These are phyloP conservation scores for Cutaneotrichosporon cutaneum DNA, from an alignment of 1,284 basidiomycete genomes.

Conservation along the genomic window DNA sequence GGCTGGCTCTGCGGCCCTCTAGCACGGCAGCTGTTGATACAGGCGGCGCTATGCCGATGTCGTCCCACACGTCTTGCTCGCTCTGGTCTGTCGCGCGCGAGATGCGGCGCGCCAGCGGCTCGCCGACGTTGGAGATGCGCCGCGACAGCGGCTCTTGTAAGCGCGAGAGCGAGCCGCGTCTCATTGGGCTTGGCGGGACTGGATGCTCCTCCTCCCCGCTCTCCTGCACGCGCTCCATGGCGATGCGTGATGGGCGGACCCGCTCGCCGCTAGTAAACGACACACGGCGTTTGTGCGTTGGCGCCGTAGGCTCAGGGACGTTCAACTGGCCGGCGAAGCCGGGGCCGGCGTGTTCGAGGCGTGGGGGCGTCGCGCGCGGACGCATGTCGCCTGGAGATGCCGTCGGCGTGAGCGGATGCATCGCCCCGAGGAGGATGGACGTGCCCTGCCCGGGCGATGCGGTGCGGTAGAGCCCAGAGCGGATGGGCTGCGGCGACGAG, in stretches of 20 bases:
- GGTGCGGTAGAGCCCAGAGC: neutral
- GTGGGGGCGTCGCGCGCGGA: neutral
- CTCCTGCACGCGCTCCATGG: neutral
- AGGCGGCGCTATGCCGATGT: constrained; percentile 1
- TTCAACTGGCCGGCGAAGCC: neutral
- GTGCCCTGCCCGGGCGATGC: neutral
- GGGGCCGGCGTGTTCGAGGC: neutral
- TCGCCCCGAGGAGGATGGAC: neutral
- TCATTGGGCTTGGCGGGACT: neutral
- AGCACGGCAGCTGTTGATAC: neutral
- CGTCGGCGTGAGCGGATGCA: neutral
- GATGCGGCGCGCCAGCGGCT: neutral
- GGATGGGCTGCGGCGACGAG: neutral
- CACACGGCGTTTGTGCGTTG: neutral
- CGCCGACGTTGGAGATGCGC: neutral
- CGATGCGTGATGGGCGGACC: neutral
- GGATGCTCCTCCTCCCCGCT: neutral
- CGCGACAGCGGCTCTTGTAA: neutral
- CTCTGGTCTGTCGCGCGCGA: constrained; percentile 3
- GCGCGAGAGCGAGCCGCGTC: neutral
- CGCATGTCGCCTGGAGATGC: neutral
- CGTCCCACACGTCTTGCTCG: constrained; percentile 2
- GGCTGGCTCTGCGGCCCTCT: neutral
- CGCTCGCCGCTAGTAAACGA: neutral
- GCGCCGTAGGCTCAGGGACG: neutral